Evolutionary conservation across 1,139 yeast genomes (phyloP).

Genomic region (Yamadazyma diddensiae): DNA sequence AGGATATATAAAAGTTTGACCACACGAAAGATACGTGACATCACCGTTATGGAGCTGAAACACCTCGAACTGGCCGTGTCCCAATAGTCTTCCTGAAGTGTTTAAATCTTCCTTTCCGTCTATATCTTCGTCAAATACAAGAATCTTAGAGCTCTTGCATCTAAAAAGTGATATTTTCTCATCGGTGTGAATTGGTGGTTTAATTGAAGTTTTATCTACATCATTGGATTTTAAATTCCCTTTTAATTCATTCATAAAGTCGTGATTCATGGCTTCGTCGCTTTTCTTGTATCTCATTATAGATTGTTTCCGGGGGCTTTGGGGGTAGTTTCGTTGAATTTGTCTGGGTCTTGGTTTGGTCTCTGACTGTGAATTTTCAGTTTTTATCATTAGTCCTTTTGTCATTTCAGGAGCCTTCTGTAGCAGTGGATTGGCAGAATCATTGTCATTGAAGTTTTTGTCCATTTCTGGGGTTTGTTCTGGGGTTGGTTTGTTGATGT

Average conservation of each 20-base stretch:
- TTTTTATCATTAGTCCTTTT: no score
- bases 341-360: background rate
- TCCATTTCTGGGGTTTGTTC: no score
- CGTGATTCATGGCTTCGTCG: constrained; percentile 24
- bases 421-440: no score
- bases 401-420: no score
- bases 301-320: constrained; percentile 36
- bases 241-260: constrained; percentile 26
- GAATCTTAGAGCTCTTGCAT: constrained; percentile 35
- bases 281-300: constrained; percentile 37
- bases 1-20: constrained; percentile 57
- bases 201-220: constrained; percentile 5
- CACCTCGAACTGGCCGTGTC: constrained; percentile 63
- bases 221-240: constrained; percentile 17
- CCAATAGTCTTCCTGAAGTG: constrained; percentile 46
- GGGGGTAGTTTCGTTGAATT: constrained; percentile 2
- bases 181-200: no score
- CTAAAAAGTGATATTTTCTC: constrained; percentile 40
- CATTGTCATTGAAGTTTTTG: no score
- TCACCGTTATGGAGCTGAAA: constrained; percentile 63
- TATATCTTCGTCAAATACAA: constrained; percentile 42
- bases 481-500: no score
- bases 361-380: background rate
- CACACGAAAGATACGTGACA: constrained; percentile 62
- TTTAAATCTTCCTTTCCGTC: constrained; percentile 13